These are phyloP conservation scores for Marasmius oreades DNA, from an alignment of 1,284 basidiomycete genomes.

Conservation along the genomic window DNA sequence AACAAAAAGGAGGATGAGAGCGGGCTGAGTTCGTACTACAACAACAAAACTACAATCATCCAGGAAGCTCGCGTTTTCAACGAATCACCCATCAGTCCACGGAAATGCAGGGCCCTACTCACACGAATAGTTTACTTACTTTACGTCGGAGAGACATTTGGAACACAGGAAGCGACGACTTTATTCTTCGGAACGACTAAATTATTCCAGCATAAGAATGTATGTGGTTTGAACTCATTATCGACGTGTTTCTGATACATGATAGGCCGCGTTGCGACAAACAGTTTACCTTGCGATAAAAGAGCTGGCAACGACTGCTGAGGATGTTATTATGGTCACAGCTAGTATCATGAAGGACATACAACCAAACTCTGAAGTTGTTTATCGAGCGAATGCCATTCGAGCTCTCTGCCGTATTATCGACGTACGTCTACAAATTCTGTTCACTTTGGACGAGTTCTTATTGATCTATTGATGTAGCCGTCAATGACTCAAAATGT, in stretches of 20 bases:
- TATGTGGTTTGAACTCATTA: slow-evolving; percentile 29
- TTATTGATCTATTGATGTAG: slow-evolving; percentile 36
- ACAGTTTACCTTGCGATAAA: slow-evolving; percentile 99
- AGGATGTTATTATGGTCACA: slow-evolving; percentile 99
- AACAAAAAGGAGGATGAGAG: slow-evolving; percentile 94
- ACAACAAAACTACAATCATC: slow-evolving; percentile 94
- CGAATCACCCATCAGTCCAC: slow-evolving; percentile 95
- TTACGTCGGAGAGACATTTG: slow-evolving; percentile 95
- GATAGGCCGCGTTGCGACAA: slow-evolving; percentile 89
- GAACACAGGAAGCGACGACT: slow-evolving; percentile 94
- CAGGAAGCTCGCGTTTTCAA: slow-evolving; percentile 99
- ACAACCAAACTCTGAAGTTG: slow-evolving; percentile 98
- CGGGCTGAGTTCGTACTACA: slow-evolving; percentile 82
- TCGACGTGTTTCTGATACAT: background rate
- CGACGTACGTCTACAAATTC: slow-evolving; percentile 66
- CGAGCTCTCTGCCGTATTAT: slow-evolving; percentile 96
- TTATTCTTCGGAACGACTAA: slow-evolving; percentile 99
- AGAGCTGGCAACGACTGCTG: slow-evolving; percentile 92
- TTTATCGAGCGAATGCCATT: slow-evolving; percentile 98
- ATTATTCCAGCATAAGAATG: slow-evolving; percentile 99
- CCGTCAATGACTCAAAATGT: slow-evolving; percentile 98
- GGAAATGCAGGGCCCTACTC: slow-evolving; percentile 95
- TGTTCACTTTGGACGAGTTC: slow-evolving; percentile 8
- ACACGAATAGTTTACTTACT: slow-evolving; percentile 96
- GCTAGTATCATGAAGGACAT: slow-evolving; percentile 99